Percentiles rank a stretch among this genome's conserved stretches.
Evolutionary conservation across 345 rosid genomes (phyloP).

Genomic region (Eucalyptus albens): DNA sequence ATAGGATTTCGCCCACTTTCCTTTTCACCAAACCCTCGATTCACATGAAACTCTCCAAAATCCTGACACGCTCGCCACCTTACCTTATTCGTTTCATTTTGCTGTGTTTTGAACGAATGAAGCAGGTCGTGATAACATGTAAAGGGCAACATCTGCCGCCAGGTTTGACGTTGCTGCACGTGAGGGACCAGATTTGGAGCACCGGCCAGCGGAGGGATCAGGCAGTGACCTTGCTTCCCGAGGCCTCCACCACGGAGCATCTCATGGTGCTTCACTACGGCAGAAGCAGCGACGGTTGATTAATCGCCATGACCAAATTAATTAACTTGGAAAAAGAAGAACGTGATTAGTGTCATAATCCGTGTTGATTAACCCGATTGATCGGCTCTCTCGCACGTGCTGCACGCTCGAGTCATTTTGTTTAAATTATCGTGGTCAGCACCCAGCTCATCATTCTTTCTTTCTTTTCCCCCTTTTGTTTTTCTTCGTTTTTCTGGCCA

Average conservation of each 20-base stretch:
- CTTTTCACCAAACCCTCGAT: neutral
- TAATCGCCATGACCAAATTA: neutral
- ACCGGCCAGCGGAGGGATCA: constrained; percentile 24
- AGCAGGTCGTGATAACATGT: constrained; percentile 91
- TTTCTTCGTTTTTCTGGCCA: neutral
- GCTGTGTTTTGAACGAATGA: neutral
- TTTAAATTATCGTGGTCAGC: neutral
- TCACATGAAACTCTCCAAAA: neutral
- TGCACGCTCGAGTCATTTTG: neutral
- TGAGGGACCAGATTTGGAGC: constrained; percentile 85
- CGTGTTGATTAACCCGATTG: neutral
- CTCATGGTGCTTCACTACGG: constrained; percentile 78
- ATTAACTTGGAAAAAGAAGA: neutral
- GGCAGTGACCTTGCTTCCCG: constrained; percentile 39
- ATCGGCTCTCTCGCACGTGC: neutral
- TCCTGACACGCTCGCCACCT: neutral
- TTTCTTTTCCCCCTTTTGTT: neutral
- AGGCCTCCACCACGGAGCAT: constrained; percentile 55
- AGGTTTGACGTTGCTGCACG: constrained; percentile 79
- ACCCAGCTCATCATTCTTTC: neutral
- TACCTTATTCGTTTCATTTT: neutral
- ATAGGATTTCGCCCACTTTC: neutral
- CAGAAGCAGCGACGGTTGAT: neutral
- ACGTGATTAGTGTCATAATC: neutral
- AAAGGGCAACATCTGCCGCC: constrained; percentile 80